Evolutionary conservation across 2,329 filamentous ascomycete genomes (phyloP), one percentile per base, ranked within the genome.

Genomic region (Apiospora malaysiana): DNA sequence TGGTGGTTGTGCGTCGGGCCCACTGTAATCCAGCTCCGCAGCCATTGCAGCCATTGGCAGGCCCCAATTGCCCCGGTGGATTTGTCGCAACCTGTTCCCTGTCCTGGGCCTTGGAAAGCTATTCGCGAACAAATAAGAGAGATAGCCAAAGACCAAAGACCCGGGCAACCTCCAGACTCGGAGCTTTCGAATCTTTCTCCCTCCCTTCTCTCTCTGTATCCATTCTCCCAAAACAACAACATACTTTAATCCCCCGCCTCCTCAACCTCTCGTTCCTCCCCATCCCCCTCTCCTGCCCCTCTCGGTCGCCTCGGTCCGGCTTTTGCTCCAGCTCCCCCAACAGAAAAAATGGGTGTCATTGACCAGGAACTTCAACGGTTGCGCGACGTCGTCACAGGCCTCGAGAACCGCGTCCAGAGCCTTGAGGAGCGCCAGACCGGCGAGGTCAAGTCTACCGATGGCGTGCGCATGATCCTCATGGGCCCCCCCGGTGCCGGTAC

Each of bases 381-480:
- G 79, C 94, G 95, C 86, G 90, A 92, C 85, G 90, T 94, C 79
- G 91, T 98, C 82, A 87, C 90, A 81, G 90, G 90, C 84, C 92
- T 99, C 78, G 94, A 98, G 85, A 86, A 90, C 81, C 92, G 95
- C 79, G 93, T 99, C 78, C 91, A 92, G 83, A 89, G 93, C 80
- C 90, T 99, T 76, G 96, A 99, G 84, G 83, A 88, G 79, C 91
- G 90, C 81, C 86, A 96, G 77, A 84, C 86, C 72, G 87, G 88
- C 76, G 85, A 86, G 76, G 81, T 85, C 72, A 85, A 84, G 78
- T 87, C 87, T 73, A 77, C 87, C 49, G 87, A 92, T 76, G 89
- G 92, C 80, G 90, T 99, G 84, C 92, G 96, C 85, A 97, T 99
- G 93, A 94, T 99, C 79, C 87, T 99, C 80, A 98, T 99, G 86